Percentiles rank a stretch among this genome's conserved stretches.
phyloP scores from a whole-genome alignment of 2,329 filamentous ascomycete genomes.

The Fusarium sp. region DNA sequence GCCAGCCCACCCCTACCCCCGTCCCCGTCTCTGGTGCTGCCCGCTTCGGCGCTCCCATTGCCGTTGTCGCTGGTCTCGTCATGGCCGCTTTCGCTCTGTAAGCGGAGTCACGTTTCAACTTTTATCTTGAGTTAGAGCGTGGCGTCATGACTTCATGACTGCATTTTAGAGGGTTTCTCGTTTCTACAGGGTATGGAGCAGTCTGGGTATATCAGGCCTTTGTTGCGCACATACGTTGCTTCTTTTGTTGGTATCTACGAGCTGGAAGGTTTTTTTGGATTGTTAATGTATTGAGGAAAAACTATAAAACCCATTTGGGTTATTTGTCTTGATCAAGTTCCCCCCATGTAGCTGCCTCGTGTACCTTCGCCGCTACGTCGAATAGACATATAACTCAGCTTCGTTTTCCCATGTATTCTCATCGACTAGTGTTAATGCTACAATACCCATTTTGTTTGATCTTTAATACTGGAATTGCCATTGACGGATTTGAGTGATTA shows the following conservation, averaged over 20 bases:
- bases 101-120: conserved; percentile 42
- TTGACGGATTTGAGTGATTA: neutral
- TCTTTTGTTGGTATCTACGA: conserved; percentile 45
- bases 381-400: conserved; percentile 50
- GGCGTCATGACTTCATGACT: conserved; percentile 51
- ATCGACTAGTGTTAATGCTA: conserved; percentile 32
- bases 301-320: conserved; percentile 49
- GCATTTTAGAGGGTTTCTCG: conserved; percentile 50
- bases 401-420: conserved; percentile 5
- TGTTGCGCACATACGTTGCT: conserved; percentile 52
- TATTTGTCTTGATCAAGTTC: conserved; percentile 47
- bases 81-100: conserved; percentile 61
- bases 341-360: conserved; percentile 46
- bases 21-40: conserved; percentile 49
- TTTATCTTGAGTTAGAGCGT: conserved; percentile 45
- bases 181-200: conserved; percentile 46
- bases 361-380: conserved; percentile 47
- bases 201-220: conserved; percentile 45
- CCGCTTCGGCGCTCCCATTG: conserved; percentile 55
- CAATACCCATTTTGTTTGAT: conserved; percentile 33
- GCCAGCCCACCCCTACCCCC: conserved; percentile 36
- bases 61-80: conserved; percentile 57
- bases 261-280: conserved; percentile 49
- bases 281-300: conserved; percentile 51
- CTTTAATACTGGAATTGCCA: neutral